Base-by-base conservation (phyloP, 305 asterid species). In the Fraxinus paxiana region DNA sequence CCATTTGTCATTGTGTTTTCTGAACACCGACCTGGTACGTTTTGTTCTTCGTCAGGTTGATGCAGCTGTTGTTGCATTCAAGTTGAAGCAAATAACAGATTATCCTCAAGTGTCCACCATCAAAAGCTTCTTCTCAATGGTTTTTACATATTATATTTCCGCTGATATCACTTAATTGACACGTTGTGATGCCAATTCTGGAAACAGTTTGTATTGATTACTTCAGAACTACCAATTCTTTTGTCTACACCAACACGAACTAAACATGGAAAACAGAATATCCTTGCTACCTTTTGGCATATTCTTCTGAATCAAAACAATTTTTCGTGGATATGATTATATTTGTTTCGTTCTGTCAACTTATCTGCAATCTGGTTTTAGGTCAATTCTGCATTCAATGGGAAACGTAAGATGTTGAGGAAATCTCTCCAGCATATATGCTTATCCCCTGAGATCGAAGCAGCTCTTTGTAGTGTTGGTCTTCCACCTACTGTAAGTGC, bases 321-420 rank as follows among this genome's bases (percentile, higher is more conserved):
- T 0, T 61, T 61, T 24, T 61, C 4, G 6, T 51, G 34, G 8
- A 7, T 1, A 20, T 1, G 34, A 72, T 33, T 70, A 38, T 31
- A 26, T 61, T 10, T 26, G 9, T 31, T 65, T 78, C 5, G 4
- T 69, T 33, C 15, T 20, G 61, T 46, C 48, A 67, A 46, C 61
- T 70, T 75, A 31, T 34, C 22, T 82, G 17, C 70, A 5, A 78
- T 24, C 20, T 34, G 41, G 18, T 82, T 77, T 81, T 80, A 96
- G 99, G 98, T 96, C 81, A 94, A 94, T 85, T 92, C 97, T 77
- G 99, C 98, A 12, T 96, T 96, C 89, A 96, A 93, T 43, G 97
- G 91, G 77, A 96, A 94, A 86, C 98, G 99, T 24, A 96, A 96
- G 87, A 96, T 96, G 99, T 80, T 96, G 88, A 84, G 98, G 34